Evolutionary conservation across 768 basidiomycete species (phyloP), one percentile per base, ranked within the genome.

Genomic region (Scleroderma citrinum): DNA sequence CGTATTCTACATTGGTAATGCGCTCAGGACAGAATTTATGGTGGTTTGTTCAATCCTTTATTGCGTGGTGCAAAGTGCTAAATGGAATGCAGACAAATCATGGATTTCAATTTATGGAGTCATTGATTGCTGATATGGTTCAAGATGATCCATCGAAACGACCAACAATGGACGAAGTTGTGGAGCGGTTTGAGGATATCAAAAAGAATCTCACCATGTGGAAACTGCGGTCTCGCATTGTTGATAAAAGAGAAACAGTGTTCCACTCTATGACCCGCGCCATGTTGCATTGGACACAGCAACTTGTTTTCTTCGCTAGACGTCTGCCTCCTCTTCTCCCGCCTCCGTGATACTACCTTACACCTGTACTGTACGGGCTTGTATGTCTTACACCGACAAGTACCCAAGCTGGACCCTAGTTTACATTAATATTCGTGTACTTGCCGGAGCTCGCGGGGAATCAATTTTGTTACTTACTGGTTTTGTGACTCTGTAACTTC

Each of bases 131-230:
- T 0, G 64, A 63, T 13, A 73, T 75, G 73, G 57, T 65, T 0
- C 63, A 67, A 17, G 55, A 57, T 2, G 64, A 71, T 40, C 71
- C 71, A 0, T 20, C 34, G 0, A 57, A 66, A 38, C 64, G 74
- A 6, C 72, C 72, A 0, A 69, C 54, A 0, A 72, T 71, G 44
- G 65, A 72, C n/a, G 55, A 67, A 24, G 69, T 69, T 3, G 64
- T 71, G 0, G 11, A 32, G 1, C 63, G 63, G 1, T 69, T 71
- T 41, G 45, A 49, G 7, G 37, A 19, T 13, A 58, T 68, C 16
- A 20, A 42, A 3, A 42, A 54, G 29, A 23, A 36, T 2, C 50
- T 64, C 3, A 56, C 56, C 35, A 34, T 21, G n/a, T 55, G 48
- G 54, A 60, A 60, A 45, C 46, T 65, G 3, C 58, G 66, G 13